Percentiles rank a stretch among this genome's conserved stretches.
These are phyloP conservation scores for Whalleya microplaca DNA, from an alignment of 2,329 filamentous ascomycete species.

Conservation along the genomic window DNA sequence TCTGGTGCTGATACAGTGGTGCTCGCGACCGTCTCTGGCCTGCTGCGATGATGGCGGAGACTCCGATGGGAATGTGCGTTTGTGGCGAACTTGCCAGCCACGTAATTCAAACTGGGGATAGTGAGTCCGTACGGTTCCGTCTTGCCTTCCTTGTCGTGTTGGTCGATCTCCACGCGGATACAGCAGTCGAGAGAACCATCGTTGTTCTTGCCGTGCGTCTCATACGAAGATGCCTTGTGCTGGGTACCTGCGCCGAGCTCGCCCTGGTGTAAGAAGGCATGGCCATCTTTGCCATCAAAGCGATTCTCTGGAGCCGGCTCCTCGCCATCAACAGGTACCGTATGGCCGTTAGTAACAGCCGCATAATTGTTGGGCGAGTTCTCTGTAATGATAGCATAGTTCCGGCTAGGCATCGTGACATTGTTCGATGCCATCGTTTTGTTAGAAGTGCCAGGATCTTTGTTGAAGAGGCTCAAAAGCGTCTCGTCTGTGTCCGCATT, in stretches of 20 bases:
- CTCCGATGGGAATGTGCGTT: constrained; percentile 26
- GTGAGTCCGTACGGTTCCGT: constrained; percentile 85
- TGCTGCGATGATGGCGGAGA: constrained; percentile 32
- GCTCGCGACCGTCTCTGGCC: constrained; percentile 31
- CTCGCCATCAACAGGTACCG: constrained; percentile 13
- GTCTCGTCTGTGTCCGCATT: constrained; percentile 83
- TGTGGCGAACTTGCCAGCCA: constrained; percentile 33
- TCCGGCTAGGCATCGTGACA: constrained; percentile 89
- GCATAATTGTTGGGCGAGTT: constrained; percentile 67
- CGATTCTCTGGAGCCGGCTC: constrained; percentile 11
- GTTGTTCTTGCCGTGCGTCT: constrained; percentile 57
- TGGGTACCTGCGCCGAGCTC: constrained; percentile 78
- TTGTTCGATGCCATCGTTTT: constrained; percentile 79
- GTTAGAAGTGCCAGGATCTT: constrained; percentile 77
- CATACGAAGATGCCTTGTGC: constrained; percentile 70
- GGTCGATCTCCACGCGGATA: constrained; percentile 85
- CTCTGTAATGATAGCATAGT: constrained; percentile 89
- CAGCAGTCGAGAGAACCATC: constrained; percentile 76
- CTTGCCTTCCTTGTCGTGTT: constrained; percentile 77
- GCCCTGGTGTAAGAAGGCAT: constrained; percentile 73
- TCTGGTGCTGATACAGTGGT: constrained; percentile 28
- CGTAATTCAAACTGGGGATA: constrained; percentile 68
- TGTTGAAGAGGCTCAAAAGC: constrained; percentile 88
- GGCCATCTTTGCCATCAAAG: constrained; percentile 63
- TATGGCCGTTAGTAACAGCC: constrained; percentile 27